Percentiles rank a stretch among this genome's conserved stretches.
Evolutionary conservation across 1,284 basidiomycete species (phyloP).

Genomic region (Wolfiporia cocos): DNA sequence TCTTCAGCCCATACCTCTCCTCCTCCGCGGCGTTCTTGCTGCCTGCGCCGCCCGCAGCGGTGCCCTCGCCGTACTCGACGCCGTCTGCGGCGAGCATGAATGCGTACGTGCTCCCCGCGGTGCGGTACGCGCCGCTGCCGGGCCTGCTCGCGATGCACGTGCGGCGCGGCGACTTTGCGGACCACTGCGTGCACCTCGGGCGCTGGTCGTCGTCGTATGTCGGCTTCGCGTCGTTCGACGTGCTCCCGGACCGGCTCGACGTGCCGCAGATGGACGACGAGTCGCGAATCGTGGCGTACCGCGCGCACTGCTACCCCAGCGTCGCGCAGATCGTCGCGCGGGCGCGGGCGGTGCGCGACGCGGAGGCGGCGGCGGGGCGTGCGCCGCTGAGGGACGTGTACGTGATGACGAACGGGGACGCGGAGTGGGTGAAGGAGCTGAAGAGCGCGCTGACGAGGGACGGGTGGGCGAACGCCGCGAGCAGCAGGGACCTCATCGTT

Average conservation of each 20-base stretch:
- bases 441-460: slow-evolving; percentile 16
- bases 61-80: slow-evolving; percentile 21
- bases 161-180: slow-evolving; percentile 53
- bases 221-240: slow-evolving; percentile 36
- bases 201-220: slow-evolving; percentile 34
- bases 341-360: slow-evolving; percentile 24
- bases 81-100: slow-evolving; percentile 17
- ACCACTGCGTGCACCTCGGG: slow-evolving; percentile 44
- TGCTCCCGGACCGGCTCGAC: slow-evolving; percentile 37
- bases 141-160: slow-evolving; percentile 53
- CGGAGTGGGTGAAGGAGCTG: slow-evolving; percentile 25
- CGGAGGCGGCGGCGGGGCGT: slow-evolving; percentile 12
- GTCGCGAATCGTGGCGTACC: slow-evolving; percentile 25
- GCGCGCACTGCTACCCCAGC: slow-evolving; percentile 34
- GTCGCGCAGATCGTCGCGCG: slow-evolving; percentile 34
- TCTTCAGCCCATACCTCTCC: slow-evolving; percentile 12
- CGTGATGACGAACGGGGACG: slow-evolving; percentile 32
- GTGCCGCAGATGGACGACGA: slow-evolving; percentile 26
- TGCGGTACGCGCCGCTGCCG: slow-evolving; percentile 22
- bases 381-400: slow-evolving; percentile 23
- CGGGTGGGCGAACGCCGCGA: slow-evolving; percentile 20
- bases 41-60: slow-evolving; percentile 23
- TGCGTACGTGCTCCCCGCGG: slow-evolving; percentile 16
- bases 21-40: too few species aligned
- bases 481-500: slow-evolving; percentile 30